phyloP scores from a whole-genome alignment of 2,329 filamentous ascomycete species.

The Leptosphaerulina australis region DNA sequence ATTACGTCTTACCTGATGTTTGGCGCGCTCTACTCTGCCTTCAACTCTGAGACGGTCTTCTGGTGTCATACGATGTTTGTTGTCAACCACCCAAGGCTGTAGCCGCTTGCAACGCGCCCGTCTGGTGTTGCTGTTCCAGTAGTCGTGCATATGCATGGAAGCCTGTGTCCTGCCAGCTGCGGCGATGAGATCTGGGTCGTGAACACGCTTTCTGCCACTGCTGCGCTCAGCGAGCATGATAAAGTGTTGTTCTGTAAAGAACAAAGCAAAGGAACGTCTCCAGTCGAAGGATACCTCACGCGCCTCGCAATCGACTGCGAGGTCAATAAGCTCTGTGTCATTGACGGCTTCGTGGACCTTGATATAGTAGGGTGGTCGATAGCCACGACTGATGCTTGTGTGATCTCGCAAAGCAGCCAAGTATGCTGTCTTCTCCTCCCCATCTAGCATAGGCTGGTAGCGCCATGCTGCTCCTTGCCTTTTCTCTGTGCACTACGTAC shows the following conservation, averaged over 20 bases:
- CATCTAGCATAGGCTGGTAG: conserved; percentile 17
- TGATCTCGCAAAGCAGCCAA: conserved; percentile 12
- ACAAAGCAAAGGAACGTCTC: conserved; percentile 20
- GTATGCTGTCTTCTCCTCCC: conserved; percentile 13
- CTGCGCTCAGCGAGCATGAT: conserved; percentile 3
- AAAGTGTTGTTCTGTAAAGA: conserved; percentile 26
- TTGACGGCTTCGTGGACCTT: conserved; percentile 20
- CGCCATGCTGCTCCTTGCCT: conserved; percentile 5
- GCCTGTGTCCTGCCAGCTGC: conserved; percentile 3
- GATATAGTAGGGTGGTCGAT: conserved; percentile 28
- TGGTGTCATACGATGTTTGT: conserved; percentile 22
- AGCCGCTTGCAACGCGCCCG: conserved; percentile 25
- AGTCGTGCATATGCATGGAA: conserved; percentile 3
- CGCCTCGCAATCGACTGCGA: conserved; percentile 21
- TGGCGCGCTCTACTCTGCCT: conserved; percentile 9
- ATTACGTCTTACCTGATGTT: conserved; percentile 6
- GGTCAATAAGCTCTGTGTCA: conserved; percentile 26
- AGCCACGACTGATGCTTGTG: conserved; percentile 26
- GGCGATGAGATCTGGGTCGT: conserved; percentile 19
- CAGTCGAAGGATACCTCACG: conserved; percentile 28
- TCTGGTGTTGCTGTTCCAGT: conserved; percentile 5
- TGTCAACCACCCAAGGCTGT: conserved; percentile 18
- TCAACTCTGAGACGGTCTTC: conserved; percentile 23
- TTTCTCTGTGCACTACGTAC: conserved; percentile 8
- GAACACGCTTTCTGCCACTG: conserved; percentile 1